Evolutionary conservation across 768 basidiomycete genomes (phyloP), one percentile per base, ranked within the genome.

Genomic region (Holtermanniella nyarrowii): DNA sequence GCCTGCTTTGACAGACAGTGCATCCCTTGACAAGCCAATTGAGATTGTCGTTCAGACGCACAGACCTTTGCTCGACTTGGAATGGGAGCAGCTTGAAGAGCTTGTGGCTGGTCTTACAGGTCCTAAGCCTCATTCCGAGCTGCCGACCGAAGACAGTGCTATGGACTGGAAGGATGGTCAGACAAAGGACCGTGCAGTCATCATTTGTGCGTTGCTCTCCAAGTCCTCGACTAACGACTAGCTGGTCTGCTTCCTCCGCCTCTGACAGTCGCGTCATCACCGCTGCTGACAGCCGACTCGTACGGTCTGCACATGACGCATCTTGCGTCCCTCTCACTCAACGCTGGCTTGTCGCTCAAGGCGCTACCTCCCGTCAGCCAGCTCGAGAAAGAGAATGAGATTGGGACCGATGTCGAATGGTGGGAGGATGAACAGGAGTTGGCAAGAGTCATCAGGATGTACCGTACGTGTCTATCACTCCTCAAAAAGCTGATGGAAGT

Each of bases 161-260:
- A 27, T 43, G 51, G 53, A 20, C 40, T 47, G 27, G 42, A 53
- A 22, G 26, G 26, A 47, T 52, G 16, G 42, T 21, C 43, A 20
- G 26, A 40, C 27, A 16, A 42, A n/a, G 14, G 31, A 41, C n/a
- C 57, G 57, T 2, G 63, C 59, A 46, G 54, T 66, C 18, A 56
- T 66, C 31, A 63, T 66, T 31, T 66, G 65, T 66, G 40, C 21
- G 65, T 62, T 16, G 26, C 16, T 11, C 23, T 39, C 20, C 39
- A 24, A 20, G 20, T 22, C n/a, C n/a, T n/a, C 10, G 18, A 42
- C 42, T 24, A 12, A 11, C 26, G 31, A 22, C 4, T 44, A 70
- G 68, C 68, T 27, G 68, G 68, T 18, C 54, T 67, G 0, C 55
- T 70, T 12, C 62, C 64, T 5, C 66, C 66, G 2, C 62, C 64